Percentiles rank a stretch among this genome's conserved stretches.
Evolutionary conservation across 139 green algal species (phyloP).

Genomic region (Spirogloea muscicola): DNA sequence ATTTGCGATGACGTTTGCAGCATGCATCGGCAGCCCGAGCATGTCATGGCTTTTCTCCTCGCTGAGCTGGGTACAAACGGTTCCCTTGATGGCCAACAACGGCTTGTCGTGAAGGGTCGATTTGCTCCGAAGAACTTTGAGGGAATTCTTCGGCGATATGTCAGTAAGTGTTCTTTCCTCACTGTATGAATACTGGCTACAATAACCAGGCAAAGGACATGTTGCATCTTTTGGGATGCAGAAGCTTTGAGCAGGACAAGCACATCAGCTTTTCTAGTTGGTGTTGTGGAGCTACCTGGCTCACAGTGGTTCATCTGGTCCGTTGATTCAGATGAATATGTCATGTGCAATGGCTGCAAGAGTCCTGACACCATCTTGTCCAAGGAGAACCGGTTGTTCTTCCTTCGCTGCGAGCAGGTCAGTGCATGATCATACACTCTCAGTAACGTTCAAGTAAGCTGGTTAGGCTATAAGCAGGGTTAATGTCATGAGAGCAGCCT

Average conservation of each 20-base stretch:
- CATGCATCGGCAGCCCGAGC: slow-evolving; percentile 76
- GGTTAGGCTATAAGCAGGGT: no score
- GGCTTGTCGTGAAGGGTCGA: slow-evolving; percentile 92
- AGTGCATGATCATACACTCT: no score
- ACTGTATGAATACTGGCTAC: no score
- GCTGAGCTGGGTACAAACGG: slow-evolving; percentile 80
- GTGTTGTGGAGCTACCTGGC: no score
- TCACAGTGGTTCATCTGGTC: no score
- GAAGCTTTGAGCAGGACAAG: no score
- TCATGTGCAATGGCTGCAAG: slow-evolving; percentile 97
- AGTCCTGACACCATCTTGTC: slow-evolving; percentile 76
- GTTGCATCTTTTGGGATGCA: no score
- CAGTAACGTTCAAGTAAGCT: no score
- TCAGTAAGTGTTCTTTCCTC: slow-evolving; percentile 68
- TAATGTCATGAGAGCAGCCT: no score
- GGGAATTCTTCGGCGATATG: slow-evolving; percentile 90
- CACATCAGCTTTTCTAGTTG: no score
- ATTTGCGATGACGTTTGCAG: no score
- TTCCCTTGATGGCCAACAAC: slow-evolving; percentile 82
- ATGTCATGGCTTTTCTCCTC: slow-evolving; percentile 86
- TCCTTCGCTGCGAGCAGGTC: slow-evolving; percentile 73
- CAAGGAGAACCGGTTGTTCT: slow-evolving; percentile 55
- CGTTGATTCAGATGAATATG: slow-evolving; percentile 85
- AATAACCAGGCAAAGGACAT: no score
- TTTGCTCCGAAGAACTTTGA: slow-evolving; percentile 98